Evolutionary conservation across 1,284 basidiomycete genomes (phyloP).

Genomic region (Pterulicium gracile): DNA sequence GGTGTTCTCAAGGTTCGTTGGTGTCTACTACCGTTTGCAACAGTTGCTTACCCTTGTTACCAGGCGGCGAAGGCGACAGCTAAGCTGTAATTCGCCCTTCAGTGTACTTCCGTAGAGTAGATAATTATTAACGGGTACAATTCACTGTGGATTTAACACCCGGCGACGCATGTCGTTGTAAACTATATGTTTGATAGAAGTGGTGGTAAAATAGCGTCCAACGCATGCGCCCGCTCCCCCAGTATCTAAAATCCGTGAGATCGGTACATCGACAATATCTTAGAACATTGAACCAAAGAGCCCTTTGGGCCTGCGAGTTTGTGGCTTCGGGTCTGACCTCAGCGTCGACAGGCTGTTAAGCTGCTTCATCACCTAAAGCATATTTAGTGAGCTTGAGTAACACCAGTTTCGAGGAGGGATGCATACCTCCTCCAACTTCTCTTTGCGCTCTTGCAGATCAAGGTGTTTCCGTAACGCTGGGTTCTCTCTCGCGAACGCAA

Average conservation of each 20-base stretch:
- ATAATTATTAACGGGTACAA: too few relatives aligned
- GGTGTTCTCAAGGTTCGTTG: conserved; percentile 70
- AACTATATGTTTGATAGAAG: not conserved
- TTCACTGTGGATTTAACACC: too few relatives aligned
- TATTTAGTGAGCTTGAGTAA: conserved; percentile 2
- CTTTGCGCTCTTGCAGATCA: conserved; percentile 94
- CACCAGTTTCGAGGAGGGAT: conserved; percentile 9
- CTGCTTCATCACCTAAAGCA: conserved; percentile 76
- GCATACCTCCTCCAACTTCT: conserved; percentile 93
- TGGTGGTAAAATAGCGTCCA: conserved; percentile 11
- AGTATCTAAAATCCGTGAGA: too few relatives aligned
- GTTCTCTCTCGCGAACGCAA: conserved; percentile 91
- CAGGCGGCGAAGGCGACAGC: conserved; percentile 23
- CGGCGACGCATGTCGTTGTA: too few relatives aligned
- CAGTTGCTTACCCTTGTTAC: not conserved
- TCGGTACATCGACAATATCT: conserved; percentile 10
- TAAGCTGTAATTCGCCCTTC: conserved; percentile 18
- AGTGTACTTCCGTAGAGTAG: conserved; percentile 6
- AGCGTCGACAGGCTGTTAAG: conserved; percentile 79
- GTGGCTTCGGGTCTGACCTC: conserved; percentile 63
- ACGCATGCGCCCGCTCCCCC: conserved; percentile 6
- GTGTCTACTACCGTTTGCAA: conserved; percentile 11
- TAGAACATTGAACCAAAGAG: conserved; percentile 65
- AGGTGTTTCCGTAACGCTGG: conserved; percentile 78
- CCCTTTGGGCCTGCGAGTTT: conserved; percentile 58